These are phyloP conservation scores for Tetraselmis chui DNA, from an alignment of 139 green algal species.

Conservation along the genomic window DNA sequence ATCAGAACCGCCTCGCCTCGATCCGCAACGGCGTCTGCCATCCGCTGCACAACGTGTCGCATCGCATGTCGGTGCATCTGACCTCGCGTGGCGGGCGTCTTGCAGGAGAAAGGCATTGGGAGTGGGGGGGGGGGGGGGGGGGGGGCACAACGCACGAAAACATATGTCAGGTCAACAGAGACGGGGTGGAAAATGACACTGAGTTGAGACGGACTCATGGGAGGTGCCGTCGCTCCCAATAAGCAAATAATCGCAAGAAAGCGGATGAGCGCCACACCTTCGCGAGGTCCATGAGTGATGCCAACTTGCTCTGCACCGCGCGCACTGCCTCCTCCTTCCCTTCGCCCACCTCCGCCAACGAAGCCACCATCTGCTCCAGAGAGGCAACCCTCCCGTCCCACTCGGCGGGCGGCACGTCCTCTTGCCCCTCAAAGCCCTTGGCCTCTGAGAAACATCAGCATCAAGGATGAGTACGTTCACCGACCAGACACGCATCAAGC, in stretches of 20 bases:
- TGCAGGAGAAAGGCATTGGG: too few species aligned
- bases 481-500: too few species aligned
- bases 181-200: too few species aligned
- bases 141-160: too few species aligned
- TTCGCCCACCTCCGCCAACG: background rate
- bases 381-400: background rate
- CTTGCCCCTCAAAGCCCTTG: background rate
- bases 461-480: too few species aligned
- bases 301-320: background rate
- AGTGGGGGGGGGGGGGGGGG: too few species aligned
- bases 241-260: too few species aligned
- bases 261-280: too few species aligned
- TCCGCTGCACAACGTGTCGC: background rate
- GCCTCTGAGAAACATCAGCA: too few species aligned
- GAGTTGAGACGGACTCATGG: too few species aligned
- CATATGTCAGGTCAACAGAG: too few species aligned
- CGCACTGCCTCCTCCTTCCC: background rate
- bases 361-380: background rate
- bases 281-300: background rate
- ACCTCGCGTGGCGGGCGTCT: background rate
- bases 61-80: background rate
- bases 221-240: too few species aligned
- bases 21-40: background rate
- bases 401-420: background rate
- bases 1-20: background rate